phyloP scores from a whole-genome alignment of 768 basidiomycete genomes.

The Auricularia sp. region DNA sequence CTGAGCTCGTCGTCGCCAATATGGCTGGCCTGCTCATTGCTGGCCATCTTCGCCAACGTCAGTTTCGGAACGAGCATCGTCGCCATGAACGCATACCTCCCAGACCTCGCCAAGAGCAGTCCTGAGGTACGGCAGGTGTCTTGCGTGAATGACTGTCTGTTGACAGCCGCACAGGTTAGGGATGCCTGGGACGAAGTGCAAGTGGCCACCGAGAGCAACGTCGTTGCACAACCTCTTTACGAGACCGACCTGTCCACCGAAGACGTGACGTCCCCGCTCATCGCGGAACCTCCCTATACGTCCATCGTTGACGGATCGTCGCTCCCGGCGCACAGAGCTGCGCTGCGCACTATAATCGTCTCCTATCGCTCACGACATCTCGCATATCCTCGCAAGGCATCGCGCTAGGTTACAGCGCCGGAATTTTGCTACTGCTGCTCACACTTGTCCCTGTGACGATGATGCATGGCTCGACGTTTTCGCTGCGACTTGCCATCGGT shows the following conservation, averaged over 20 bases:
- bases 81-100: constrained; percentile 86
- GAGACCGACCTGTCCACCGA: background rate
- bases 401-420: constrained; percentile 77
- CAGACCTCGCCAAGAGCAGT: constrained; percentile 51
- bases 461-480: constrained; percentile 65
- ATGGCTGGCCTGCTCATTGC: constrained; percentile 58
- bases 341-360: constrained; percentile 40
- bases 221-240: background rate
- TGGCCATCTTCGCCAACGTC: constrained; percentile 74
- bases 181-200: constrained; percentile 27
- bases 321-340: constrained; percentile 13
- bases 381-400: constrained; percentile 80
- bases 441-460: constrained; percentile 68
- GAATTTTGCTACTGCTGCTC: constrained; percentile 65
- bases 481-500: constrained; percentile 75
- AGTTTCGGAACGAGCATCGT: constrained; percentile 81
- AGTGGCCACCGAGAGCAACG: constrained; percentile 6
- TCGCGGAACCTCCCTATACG: background rate
- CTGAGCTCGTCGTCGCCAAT: constrained; percentile 61
- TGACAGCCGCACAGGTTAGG: constrained; percentile 29
- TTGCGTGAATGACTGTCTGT: background rate
- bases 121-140: constrained; percentile 26
- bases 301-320: background rate
- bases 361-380: constrained; percentile 64
- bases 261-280: background rate